A percentile compares a stretch with the other conserved stretches of the same genome.
Conservation (phyloP, 345 rosid genomes). For the Euphorbia pulcherrima region DNA sequence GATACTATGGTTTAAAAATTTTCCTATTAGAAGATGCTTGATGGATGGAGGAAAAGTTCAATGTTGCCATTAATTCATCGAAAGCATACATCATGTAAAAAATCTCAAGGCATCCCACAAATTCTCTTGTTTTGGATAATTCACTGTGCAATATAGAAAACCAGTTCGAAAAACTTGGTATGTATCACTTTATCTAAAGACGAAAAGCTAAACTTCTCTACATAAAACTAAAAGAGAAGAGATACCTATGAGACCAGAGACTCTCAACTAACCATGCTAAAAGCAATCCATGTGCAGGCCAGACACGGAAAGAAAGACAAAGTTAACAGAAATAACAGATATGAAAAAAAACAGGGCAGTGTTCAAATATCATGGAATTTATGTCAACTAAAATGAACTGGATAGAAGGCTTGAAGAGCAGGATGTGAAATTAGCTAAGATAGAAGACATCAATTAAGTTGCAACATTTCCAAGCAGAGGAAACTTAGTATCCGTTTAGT, state of each 20-base stretch:
- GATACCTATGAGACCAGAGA: neutral
- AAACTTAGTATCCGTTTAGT: neutral
- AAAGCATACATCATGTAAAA: neutral
- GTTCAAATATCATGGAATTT: neutral
- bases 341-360: neutral
- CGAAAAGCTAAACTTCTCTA: too few relatives aligned
- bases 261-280: neutral
- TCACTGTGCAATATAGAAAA: neutral
- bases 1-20: too few relatives aligned
- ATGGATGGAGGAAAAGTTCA: neutral
- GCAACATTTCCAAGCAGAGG: neutral
- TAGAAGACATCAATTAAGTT: neutral
- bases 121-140: neutral
- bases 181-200: neutral
- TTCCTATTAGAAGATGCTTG: neutral
- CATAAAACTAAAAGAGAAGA: neutral
- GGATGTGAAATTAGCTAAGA: neutral
- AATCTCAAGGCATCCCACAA: neutral
- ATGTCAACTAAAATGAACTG: neutral
- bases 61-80: neutral
- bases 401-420: neutral
- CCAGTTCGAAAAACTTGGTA: neutral
- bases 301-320: neutral
- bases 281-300: neutral
- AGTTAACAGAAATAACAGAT: neutral